phyloP scores from a whole-genome alignment of 2,329 filamentous ascomycete species.

The Fusarium nisikadoi region DNA sequence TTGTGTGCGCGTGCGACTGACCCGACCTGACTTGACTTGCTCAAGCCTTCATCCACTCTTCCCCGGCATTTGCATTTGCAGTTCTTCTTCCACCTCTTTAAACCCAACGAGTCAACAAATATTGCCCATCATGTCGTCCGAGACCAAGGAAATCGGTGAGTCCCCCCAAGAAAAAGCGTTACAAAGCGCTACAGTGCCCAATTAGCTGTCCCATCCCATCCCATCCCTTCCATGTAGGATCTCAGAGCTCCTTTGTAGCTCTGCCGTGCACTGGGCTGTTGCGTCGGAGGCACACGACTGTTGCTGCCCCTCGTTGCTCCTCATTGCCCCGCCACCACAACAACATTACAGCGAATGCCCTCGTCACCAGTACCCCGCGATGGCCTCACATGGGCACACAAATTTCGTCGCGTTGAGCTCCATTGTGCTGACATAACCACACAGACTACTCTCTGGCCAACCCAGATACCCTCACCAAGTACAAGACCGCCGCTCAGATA shows the following conservation, averaged over 20 bases:
- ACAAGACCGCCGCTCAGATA: slow-evolving; percentile 96
- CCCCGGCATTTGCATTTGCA: slow-evolving; percentile 36
- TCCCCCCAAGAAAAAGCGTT: slow-evolving; percentile 16
- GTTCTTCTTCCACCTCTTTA: slow-evolving; percentile 34
- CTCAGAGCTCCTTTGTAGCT: slow-evolving; percentile 12
- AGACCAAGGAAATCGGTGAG: slow-evolving; percentile 59
- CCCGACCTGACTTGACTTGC: slow-evolving; percentile 38
- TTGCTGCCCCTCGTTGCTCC: slow-evolving; percentile 41
- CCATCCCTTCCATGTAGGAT: neutral
- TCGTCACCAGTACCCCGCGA: slow-evolving; percentile 39
- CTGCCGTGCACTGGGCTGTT: slow-evolving; percentile 6
- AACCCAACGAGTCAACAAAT: slow-evolving; percentile 33
- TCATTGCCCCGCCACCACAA: slow-evolving; percentile 41
- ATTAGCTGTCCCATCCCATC: neutral
- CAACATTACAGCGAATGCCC: slow-evolving; percentile 37
- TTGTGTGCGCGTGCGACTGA: slow-evolving; percentile 32
- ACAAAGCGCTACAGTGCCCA: neutral
- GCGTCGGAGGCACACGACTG: neutral
- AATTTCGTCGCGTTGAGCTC: slow-evolving; percentile 1
- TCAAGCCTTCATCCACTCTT: slow-evolving; percentile 39
- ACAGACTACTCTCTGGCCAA: slow-evolving; percentile 90
- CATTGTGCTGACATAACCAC: slow-evolving; percentile 14
- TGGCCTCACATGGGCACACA: slow-evolving; percentile 2
- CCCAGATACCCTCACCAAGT: slow-evolving; percentile 96
- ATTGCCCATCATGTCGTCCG: slow-evolving; percentile 57